Percentiles rank a stretch among this genome's conserved stretches.
These are phyloP conservation scores for Paraphoma chrysanthemicola DNA, from an alignment of 2,329 filamentous ascomycete genomes.

Conservation along the genomic window DNA sequence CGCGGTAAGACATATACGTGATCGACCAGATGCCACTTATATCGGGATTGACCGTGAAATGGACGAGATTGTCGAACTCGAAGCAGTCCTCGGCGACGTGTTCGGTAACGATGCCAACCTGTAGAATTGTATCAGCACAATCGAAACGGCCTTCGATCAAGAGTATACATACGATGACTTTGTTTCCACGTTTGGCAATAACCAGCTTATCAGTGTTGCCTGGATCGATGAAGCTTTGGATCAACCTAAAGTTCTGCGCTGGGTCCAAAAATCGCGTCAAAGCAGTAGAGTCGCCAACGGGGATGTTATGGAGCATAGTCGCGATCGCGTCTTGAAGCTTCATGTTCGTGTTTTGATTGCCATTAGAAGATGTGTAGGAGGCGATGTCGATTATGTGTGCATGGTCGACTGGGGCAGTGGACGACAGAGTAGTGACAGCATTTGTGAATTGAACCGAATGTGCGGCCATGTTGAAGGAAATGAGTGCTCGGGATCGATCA, in stretches of 20 bases:
- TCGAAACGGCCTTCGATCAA: too few relatives aligned
- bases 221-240: not conserved
- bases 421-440: not conserved
- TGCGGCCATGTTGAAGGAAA: not conserved
- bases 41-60: too few relatives aligned
- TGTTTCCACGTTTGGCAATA: not conserved
- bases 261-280: conserved; percentile 1
- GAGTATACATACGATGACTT: not conserved
- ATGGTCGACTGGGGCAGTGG: not conserved
- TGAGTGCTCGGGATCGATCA: too few relatives aligned
- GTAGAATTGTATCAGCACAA: too few relatives aligned
- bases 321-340: conserved; percentile 9
- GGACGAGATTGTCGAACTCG: too few relatives aligned
- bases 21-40: too few relatives aligned
- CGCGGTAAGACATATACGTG: too few relatives aligned
- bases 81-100: too few relatives aligned
- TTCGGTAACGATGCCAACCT: too few relatives aligned
- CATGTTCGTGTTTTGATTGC: not conserved
- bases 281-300: not conserved
- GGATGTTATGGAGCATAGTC: conserved; percentile 10
- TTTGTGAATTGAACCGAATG: conserved; percentile 1
- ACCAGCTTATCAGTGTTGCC: not conserved
- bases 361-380: not conserved
- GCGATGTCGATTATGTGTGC: conserved; percentile 11
- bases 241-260: not conserved